These are phyloP conservation scores for Geranomyces michiganensis DNA, from an alignment of 192 early-diverging fungal genomes.

Conservation along the genomic window DNA sequence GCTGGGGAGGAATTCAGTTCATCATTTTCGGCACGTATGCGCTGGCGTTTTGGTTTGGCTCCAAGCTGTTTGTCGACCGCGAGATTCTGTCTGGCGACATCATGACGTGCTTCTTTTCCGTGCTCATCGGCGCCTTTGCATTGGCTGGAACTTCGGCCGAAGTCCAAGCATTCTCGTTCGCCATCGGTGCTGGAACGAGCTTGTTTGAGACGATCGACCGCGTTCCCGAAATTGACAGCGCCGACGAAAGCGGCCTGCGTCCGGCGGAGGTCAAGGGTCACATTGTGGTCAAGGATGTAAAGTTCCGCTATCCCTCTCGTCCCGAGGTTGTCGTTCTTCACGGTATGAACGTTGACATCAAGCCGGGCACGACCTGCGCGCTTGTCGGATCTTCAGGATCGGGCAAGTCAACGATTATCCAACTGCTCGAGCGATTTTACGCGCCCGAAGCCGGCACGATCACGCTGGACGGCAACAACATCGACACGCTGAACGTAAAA, in stretches of 20 bases:
- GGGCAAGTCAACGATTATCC: constrained; percentile 82
- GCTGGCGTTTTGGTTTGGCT: constrained; percentile 60
- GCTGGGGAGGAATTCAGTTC: constrained; percentile 33
- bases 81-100: constrained; percentile 54
- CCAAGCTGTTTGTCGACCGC: constrained; percentile 48
- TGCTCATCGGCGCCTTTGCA: constrained; percentile 82
- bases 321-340: constrained; percentile 63
- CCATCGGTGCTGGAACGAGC: constrained; percentile 77
- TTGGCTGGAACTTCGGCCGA: constrained; percentile 74
- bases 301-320: constrained; percentile 67
- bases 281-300: constrained; percentile 50
- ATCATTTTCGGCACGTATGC: constrained; percentile 16
- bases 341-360: constrained; percentile 55
- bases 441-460: constrained; percentile 59
- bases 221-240: constrained; percentile 70
- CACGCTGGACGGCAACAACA: constrained; percentile 72
- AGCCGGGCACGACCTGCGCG: constrained; percentile 78
- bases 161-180: constrained; percentile 72
- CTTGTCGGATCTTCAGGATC: constrained; percentile 82
- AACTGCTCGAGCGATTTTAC: constrained; percentile 88
- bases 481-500: constrained; percentile 75
- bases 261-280: constrained; percentile 39
- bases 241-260: constrained; percentile 28
- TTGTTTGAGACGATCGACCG: constrained; percentile 85
- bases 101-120: constrained; percentile 84